These are phyloP conservation scores for Pseudotulostoma volvatum DNA, from an alignment of 495 filamentous ascomycete species.

Conservation along the genomic window DNA sequence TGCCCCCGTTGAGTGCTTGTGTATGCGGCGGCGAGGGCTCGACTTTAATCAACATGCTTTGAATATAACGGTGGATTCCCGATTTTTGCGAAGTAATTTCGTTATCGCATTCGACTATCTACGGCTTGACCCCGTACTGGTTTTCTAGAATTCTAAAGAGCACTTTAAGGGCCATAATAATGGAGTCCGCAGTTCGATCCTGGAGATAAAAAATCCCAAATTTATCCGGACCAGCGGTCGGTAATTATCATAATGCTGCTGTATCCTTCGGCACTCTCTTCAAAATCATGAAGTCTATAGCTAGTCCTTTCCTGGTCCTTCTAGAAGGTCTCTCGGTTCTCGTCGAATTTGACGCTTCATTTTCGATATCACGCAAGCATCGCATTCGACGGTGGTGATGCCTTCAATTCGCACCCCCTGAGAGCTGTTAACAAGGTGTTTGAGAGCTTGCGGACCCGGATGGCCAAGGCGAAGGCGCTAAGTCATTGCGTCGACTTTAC, in stretches of 20 bases:
- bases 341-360: conserved; percentile 1
- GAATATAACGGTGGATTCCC: neutral
- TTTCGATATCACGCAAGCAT: conserved; percentile 1
- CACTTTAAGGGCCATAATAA: neutral
- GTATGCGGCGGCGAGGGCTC: neutral
- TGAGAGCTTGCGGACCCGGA: conserved; percentile 2
- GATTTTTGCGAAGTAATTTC: neutral
- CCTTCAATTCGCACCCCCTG: conserved; percentile 1
- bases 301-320: neutral
- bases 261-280: neutral
- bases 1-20: neutral
- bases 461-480: conserved; percentile 1
- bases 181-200: neutral
- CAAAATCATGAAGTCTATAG: conserved; percentile 1
- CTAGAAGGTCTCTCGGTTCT: conserved; percentile 1
- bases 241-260: conserved; percentile 1
- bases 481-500: neutral
- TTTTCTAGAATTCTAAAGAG: conserved; percentile 1
- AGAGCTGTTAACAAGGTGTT: neutral
- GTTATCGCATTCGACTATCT: conserved; percentile 1
- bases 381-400: neutral
- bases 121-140: conserved; percentile 1
- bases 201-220: conserved; percentile 2
- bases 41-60: neutral
- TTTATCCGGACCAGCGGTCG: neutral